Evolutionary conservation across 2,329 filamentous ascomycete genomes (phyloP), one percentile per base, ranked within the genome.

Genomic region (Orbilia brochopaga): DNA sequence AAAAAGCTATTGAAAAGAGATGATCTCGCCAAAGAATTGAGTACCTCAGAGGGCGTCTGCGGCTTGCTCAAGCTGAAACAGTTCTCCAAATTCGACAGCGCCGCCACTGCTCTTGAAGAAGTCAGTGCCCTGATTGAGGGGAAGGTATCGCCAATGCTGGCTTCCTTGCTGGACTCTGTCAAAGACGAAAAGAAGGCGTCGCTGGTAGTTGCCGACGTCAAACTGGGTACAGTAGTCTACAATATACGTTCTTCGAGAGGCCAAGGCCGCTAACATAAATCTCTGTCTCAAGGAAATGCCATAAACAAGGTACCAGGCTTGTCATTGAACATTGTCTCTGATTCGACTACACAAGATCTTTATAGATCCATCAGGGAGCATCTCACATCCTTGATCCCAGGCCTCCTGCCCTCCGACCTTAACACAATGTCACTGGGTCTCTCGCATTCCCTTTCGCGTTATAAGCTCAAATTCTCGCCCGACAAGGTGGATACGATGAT

Each of bases 401-500:
- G 91, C 59, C 86, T 99, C 74, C 83, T 89, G 54, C 88, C 91
- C 58, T 86, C 91, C 78, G 93, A 94, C 79, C 87, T 97, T 79
- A 89, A 91, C 79, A 94, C 92, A 77, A 97, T 97, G 90, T 89
- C 91, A 23, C 86, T 99, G 70, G 94, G 94, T 87, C 88, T 99
- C 56, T 96, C 93, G 37, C 94, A 99, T 83, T 97, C 92, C 64
- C 88, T 99, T 78, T 96, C 93, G 53, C 89, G 92, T 75, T 92
- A 99, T 83, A 97, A 96, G 85, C 87, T 99, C 79, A 97, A 97
- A 84, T 99, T 99, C 83, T 96, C 91, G 7, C 90, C 93, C 65
- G 92, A 99, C 79, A 99, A 99, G 85, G 93, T 99, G 76, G 94
- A 99, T 79, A 94, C 94, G 57, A 99, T 99, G 94, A 96, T 99